Base-by-base conservation (phyloP, 257 asterid species). In the Nicotiana noctiflora region DNA sequence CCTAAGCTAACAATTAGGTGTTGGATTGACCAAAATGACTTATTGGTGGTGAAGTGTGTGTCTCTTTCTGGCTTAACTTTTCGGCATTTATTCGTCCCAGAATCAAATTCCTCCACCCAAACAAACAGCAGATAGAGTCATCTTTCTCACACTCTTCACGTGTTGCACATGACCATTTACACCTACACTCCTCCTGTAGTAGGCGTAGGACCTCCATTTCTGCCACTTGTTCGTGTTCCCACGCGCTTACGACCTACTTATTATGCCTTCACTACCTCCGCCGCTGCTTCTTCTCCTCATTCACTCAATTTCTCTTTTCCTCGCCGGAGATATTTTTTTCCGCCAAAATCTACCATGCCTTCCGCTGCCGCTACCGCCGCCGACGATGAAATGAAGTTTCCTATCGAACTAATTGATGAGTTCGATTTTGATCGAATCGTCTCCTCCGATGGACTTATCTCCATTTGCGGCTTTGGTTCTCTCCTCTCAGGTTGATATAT, bases 381-480 rank as follows among this genome's bases (percentile, higher is more conserved):
- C 79, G 21, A 15, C 11, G 80, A 14, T 1, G 79, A 74, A 19
- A 23, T 74, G 62, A 74, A 15, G 5, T 79, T 29, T 56, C 87
- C 89, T 9, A 10, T 64, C 11, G 99, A 95, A 77, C 97, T 95
- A 14, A 75, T 81, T 56, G 61, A 86, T 3, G 98, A 93, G 70
- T 82, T 91, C 77, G 97, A 93, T 88, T 93, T 95, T 55, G 98
- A 93, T 77, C 85, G 52, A 23, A 87, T 93, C 80, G 88, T 93
- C 66, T 87, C 97, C n/a, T 84, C 97, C 40, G 94, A 95, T 29
- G 99, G 97, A 27, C 89, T 93, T 8, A 82, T 95, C 77, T 91
- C 98, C 8, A 0, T 95, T 31, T 93, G 98, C 62, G 99, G 99
- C 84, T 93, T 95, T 83, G 99, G 99, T 62, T 95, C 99, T 76